Percentiles rank a stretch among this genome's conserved stretches.
phyloP scores from a whole-genome alignment of 108 stramenopile genomes.

The Cyclotella sp. region DNA sequence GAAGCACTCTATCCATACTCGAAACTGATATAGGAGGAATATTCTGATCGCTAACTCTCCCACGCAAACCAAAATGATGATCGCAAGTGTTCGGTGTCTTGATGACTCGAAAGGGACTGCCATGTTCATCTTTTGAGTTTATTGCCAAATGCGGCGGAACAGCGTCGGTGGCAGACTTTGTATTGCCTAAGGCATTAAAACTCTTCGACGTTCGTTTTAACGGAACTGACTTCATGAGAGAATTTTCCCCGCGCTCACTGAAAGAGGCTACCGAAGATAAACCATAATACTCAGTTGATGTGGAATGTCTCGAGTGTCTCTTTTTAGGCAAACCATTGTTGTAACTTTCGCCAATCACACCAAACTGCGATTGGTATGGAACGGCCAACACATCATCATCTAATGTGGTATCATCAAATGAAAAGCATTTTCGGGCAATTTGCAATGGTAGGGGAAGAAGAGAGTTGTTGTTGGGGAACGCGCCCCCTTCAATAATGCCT shows the following conservation, averaged over 20 bases:
- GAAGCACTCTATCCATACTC: neutral
- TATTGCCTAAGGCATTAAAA: neutral
- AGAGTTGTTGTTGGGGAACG: constrained; percentile 13
- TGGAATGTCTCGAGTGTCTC: neutral
- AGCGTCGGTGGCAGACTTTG: neutral
- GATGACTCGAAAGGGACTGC: neutral
- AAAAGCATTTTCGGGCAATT: constrained; percentile 49
- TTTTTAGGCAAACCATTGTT: neutral
- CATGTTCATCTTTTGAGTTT: neutral
- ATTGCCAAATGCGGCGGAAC: neutral
- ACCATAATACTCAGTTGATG: constrained; percentile 31
- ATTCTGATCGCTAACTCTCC: neutral
- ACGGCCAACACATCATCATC: constrained; percentile 36
- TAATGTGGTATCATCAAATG: constrained; percentile 49
- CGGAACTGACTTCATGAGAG: neutral
- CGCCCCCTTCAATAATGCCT: constrained; percentile 10
- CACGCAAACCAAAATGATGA: neutral
- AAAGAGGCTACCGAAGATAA: constrained; percentile 48
- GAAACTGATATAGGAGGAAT: neutral
- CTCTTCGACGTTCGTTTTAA: neutral
- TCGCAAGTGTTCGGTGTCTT: neutral
- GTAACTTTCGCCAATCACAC: neutral
- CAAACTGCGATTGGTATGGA: constrained; percentile 9
- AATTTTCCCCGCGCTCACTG: constrained; percentile 9
- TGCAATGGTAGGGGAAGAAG: constrained; percentile 37